Base-by-base conservation (phyloP, 441 rosid genomes). In the Corymbia citriodora region DNA sequence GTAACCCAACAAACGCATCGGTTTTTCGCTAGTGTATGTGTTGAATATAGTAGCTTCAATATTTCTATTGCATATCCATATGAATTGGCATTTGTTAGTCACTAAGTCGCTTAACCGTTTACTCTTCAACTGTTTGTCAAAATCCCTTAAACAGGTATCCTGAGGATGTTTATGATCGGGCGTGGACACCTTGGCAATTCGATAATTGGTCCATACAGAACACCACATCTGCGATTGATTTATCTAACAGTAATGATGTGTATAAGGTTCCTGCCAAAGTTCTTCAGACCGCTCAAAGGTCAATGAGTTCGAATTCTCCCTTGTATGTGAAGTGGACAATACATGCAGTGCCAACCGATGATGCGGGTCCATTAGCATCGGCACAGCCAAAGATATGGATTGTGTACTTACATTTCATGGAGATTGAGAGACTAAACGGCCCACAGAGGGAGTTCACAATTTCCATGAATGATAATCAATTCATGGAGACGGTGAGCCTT, bases 291-390 rank as follows among this genome's bases (percentile, higher is more conserved):
- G 40, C 49, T 61, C 7, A 50, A 59, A 2, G 11, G 1, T 5
- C 52, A 19, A 23, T 10, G 27, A 33, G 27, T 18, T 8, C 45
- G 0, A 33, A 10, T 15, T 10, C 68, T n/a, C 10, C 74, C 16
- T 36, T 89, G 23, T 18, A 3, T 55, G 8, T 19, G 3, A 0
- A 8, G 61, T 18, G 10, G 40, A 2, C 55, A 54, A 6, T 2
- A 15, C 2, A 0, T 5, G 19, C 1, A 16, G 0, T 0, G 19
- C 19, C 1, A 0, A 16, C 19, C 55, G 14, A 0, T 54, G 0
- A 2, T 54, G 21, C 9, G 9, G 21, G 21, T 6, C 7, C 55
- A 54, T 54, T 54, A 17, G 1, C 9, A 2, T 0, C 0, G 55
- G 55, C 8, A 54, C 55, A 0, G 55, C 8, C 8, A 54, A 7